Evolutionary conservation across 176 grass and related monocot genomes (phyloP).

Genomic region (Dactylis glomerata): DNA sequence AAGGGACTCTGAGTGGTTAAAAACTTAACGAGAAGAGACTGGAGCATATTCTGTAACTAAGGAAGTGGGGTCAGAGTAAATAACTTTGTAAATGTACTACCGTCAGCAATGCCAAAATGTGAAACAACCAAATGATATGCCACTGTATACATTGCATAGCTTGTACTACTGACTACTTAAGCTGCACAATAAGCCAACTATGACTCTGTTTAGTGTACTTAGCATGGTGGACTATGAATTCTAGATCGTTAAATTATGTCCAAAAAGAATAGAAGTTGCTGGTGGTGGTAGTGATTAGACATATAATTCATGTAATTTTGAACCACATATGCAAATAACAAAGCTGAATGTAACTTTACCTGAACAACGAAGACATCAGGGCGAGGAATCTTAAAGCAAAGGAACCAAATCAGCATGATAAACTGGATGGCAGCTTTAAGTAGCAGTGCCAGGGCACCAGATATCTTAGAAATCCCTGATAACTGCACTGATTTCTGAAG

Average conservation of each 20-base stretch:
- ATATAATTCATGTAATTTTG: background rate
- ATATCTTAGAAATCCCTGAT: constrained; percentile 79
- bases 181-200: background rate
- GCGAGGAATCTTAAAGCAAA: constrained; percentile 80
- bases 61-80: background rate
- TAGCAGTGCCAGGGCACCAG: constrained; percentile 67
- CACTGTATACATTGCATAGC: background rate
- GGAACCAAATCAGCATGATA: constrained; percentile 74
- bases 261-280: background rate
- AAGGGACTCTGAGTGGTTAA: background rate
- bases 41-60: background rate
- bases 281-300: background rate
- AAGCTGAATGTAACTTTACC: constrained; percentile 25
- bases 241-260: background rate
- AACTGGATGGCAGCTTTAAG: constrained; percentile 87
- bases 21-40: background rate
- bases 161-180: constrained; percentile 6
- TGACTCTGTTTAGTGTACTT: background rate
- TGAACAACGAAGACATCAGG: constrained; percentile 88
- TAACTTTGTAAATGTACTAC: background rate
- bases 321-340: background rate
- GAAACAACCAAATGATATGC: constrained; percentile 8
- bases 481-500: constrained; percentile 76
- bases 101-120: background rate
- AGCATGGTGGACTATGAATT: background rate